Evolutionary conservation across 2,329 filamentous ascomycete species (phyloP), one percentile per base, ranked within the genome.

Genomic region (Didymella keratinophila): DNA sequence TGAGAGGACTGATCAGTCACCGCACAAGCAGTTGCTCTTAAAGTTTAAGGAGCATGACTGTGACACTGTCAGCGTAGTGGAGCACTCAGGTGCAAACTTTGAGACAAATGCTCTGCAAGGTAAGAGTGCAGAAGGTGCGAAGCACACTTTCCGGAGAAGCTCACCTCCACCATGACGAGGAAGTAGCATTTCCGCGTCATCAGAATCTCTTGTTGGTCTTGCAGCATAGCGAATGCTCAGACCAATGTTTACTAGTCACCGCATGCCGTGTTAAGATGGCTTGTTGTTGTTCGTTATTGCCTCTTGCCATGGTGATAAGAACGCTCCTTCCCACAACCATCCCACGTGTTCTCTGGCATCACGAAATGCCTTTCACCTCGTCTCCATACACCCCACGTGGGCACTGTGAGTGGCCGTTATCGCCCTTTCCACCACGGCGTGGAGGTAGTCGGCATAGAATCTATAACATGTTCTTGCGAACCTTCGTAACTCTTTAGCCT

Each of bases 271-370:
- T 3, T 11, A 4, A n/a, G 7, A 3, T n/a, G 18, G n/a, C 36
- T 39, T 20, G 2, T 39, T 20, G 8, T 18, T 20, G n/a, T 20
- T 37, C 5, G 34, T 12, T 39, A 2, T 39, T 11, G 1, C 36
- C 9, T 39, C n/a, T 9, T 39, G 18, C 8, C 2, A 10, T 20
- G 8, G 7, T 39, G 8, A 36, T 4, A 39, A 20, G 10, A 9
- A 4, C 43, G 10, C 16, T 32, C n/a, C 3, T 45, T 45, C n/a
- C 23, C 16, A 9, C 32, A 18, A n/a, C 5, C 16, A 8, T 9
- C 16, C 39, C 52, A 56, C 30, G 46, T 50, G 45, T 45, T 34
- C n/a, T 49, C 32, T 14, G 11, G 23, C 23, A 39, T 41, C 23
- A 23, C 46, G 45, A 14, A 18, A 5, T 20, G 16, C 30, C 23